Percentiles rank a stretch among this genome's conserved stretches.
Conservation (phyloP, 164 flowering plant species). For the Paratinospora sagittata region DNA sequence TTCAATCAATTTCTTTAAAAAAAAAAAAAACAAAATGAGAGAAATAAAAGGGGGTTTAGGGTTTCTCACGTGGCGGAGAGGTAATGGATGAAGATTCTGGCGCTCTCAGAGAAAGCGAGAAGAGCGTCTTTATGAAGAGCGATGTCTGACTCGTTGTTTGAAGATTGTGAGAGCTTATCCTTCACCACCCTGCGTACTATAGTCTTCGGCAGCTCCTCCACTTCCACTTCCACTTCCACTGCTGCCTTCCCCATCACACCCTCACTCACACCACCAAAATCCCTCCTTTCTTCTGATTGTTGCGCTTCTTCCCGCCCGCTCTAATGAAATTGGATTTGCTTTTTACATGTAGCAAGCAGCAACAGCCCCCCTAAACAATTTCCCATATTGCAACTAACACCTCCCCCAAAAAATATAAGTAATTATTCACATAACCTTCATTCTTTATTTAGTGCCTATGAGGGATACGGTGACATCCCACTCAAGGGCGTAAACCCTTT, state of each 20-base stretch:
- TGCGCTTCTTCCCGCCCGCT: neutral
- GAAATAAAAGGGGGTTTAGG: constrained; percentile 1
- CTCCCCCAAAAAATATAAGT: neutral
- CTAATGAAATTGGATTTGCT: neutral
- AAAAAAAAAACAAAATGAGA: neutral
- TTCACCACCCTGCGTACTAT: constrained; percentile 41
- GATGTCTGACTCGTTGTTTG: constrained; percentile 25
- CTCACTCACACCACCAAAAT: neutral
- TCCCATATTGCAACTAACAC: neutral
- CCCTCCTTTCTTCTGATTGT: too few relatives aligned
- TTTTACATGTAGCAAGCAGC: too few relatives aligned
- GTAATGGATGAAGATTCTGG: constrained; percentile 35
- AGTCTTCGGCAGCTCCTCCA: constrained; percentile 34
- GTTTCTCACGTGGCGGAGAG: constrained; percentile 31
- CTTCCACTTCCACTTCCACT: constrained; percentile 15
- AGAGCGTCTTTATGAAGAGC: constrained; percentile 32
- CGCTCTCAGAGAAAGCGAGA: constrained; percentile 36
- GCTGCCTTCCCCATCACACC: constrained; percentile 16
- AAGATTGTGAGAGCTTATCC: constrained; percentile 28
- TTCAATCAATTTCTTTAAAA: neutral
- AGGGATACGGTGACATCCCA: too few relatives aligned
- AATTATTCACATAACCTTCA: too few relatives aligned
- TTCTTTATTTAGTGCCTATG: too few relatives aligned
- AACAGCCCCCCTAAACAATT: neutral
- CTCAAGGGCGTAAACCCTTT: too few relatives aligned